Base-by-base conservation (phyloP, 1,284 basidiomycete genomes). In the Microstroma glucosiphilum region DNA sequence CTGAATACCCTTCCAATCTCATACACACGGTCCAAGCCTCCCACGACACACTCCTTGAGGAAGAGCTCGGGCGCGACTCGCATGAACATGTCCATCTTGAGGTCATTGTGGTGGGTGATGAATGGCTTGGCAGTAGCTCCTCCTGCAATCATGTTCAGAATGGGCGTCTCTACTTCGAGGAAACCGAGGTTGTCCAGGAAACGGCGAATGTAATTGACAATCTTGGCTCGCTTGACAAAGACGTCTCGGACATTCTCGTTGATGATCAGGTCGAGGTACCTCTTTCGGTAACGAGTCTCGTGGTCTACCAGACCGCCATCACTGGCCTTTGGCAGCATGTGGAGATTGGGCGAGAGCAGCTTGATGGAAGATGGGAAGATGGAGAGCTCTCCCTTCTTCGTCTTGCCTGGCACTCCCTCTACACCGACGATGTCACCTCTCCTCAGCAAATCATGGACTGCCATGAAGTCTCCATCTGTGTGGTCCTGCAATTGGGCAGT, bases 51-150 rank as follows among this genome's bases (percentile, higher is more conserved):
- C 82, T 97, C 86, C 86, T 99, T 99, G 79, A 99, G 87, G 82
- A 93, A 99, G 19, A 99, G 85, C 82, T 99, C 94, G 11, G 96
- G 96, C 1, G 94, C 96, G 77, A 99, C 87, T 70, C 94, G 92
- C 77, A 99, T 89, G 85, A 89, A 97, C n/a, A 98, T 84, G 81
- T 99, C 93, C 72, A 98, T 87, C 82, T 92, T 86, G 70, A 99
- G 88, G 80, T 97, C 94, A 82, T 99, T 99, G 83, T 99, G 94
- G 81, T 97, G 93, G 0, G 94, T 99, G 79, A 98, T 80, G 83
- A 99, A 99, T 1, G 94, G 94, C 85, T 97, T 98, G 73, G 94
- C 94, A 4, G 92, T 97, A 40, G 94, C 94, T 64, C 94, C 94
- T 60, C 94, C 94, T 7, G 96, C 96, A 69, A 92, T 87, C 84